These are phyloP conservation scores for Aegilops bicornis DNA, from an alignment of 176 grass and related monocot genomes.

Conservation along the genomic window DNA sequence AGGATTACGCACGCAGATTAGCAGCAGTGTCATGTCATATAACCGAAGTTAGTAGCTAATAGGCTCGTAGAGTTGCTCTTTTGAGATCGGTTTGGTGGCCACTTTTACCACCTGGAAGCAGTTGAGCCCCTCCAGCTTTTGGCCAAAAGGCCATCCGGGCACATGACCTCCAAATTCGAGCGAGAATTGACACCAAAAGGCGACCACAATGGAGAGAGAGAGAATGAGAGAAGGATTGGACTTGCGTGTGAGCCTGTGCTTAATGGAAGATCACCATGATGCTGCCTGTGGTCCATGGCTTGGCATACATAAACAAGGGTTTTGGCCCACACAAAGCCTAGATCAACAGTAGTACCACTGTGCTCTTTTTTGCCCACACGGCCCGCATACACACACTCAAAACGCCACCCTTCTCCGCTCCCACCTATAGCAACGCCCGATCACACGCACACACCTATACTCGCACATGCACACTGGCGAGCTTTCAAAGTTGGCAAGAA, in stretches of 20 bases:
- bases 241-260: slow-evolving; percentile 27
- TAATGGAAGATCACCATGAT: slow-evolving; percentile 40
- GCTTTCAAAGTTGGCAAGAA: slow-evolving; percentile 35
- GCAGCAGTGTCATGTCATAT: slow-evolving; percentile 35
- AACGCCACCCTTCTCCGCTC: not conserved
- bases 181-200: slow-evolving; percentile 42
- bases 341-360: slow-evolving; percentile 4
- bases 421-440: not conserved
- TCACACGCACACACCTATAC: not conserved
- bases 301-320: slow-evolving; percentile 11
- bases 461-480: slow-evolving; percentile 30
- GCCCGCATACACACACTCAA: not conserved
- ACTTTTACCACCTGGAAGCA: slow-evolving; percentile 56
- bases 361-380: not conserved
- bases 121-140: slow-evolving; percentile 62
- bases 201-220: not conserved
- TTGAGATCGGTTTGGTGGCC: slow-evolving; percentile 15
- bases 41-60: not conserved
- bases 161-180: slow-evolving; percentile 68
- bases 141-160: slow-evolving; percentile 46
- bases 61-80: not conserved
- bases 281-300: slow-evolving; percentile 45
- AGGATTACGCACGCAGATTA: slow-evolving; percentile 21
- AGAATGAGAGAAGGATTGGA: not conserved
- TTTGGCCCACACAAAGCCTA: slow-evolving; percentile 34